These are phyloP conservation scores for Rhynchosporium graminicola DNA, from an alignment of 2,329 filamentous ascomycete genomes.

Conservation along the genomic window DNA sequence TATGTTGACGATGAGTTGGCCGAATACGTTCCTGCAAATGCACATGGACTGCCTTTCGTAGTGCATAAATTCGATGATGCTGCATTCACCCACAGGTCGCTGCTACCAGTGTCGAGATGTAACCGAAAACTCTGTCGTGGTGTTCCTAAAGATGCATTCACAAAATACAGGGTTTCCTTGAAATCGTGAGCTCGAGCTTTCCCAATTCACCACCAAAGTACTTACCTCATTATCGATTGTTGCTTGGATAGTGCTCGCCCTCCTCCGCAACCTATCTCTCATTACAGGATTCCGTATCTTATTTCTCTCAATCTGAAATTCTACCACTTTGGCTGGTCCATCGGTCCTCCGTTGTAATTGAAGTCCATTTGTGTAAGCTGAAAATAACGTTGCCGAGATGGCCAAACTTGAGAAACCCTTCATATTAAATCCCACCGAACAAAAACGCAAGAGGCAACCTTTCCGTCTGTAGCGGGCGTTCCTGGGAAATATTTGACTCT, in stretches of 20 bases:
- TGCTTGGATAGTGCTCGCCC: conserved; percentile 48
- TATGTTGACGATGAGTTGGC: conserved; percentile 77
- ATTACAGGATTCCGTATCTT: conserved; percentile 33
- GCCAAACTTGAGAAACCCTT: conserved; percentile 33
- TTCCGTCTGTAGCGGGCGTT: conserved; percentile 7
- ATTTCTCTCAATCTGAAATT: conserved; percentile 37
- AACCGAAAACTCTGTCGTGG: conserved; percentile 58
- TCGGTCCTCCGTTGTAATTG: conserved; percentile 35
- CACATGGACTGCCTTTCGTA: conserved; percentile 52
- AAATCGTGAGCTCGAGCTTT: conserved; percentile 29
- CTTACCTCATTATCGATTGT: conserved; percentile 57
- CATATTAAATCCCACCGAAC: conserved; percentile 31
- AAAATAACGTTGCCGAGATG: conserved; percentile 35
- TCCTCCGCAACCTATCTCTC: conserved; percentile 45
- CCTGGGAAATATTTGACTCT: conserved; percentile 11
- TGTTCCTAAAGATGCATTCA: conserved; percentile 64
- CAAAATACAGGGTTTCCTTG: conserved; percentile 63
- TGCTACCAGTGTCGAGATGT: conserved; percentile 69
- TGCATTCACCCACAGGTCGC: conserved; percentile 72
- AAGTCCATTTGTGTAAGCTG: conserved; percentile 35
- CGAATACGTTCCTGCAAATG: conserved; percentile 64
- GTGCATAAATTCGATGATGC: conserved; percentile 61
- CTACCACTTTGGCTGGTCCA: conserved; percentile 38
- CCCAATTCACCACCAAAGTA: not conserved
- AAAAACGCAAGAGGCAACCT: not conserved